Percentiles rank a stretch among this genome's conserved stretches.
phyloP scores from a whole-genome alignment of 2,329 filamentous ascomycete genomes.

The Xylaria sp. region DNA sequence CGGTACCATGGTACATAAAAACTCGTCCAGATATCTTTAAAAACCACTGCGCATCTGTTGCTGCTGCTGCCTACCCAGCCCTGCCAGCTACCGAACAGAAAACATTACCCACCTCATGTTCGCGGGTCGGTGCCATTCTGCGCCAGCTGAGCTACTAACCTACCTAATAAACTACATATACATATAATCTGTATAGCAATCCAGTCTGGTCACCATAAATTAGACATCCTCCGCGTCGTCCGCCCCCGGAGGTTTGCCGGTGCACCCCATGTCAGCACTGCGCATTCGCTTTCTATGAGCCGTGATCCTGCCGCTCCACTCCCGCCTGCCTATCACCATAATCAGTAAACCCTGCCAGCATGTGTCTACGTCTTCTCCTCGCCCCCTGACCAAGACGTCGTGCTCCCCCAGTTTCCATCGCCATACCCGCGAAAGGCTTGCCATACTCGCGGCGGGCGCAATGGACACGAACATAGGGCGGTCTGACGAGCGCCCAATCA shows the following conservation, averaged over 20 bases:
- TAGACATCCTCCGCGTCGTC: too few species aligned
- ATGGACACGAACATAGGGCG: constrained; percentile 14
- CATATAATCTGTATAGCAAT: too few species aligned
- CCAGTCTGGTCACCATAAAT: too few species aligned
- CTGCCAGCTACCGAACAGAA: too few species aligned
- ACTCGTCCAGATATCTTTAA: too few species aligned
- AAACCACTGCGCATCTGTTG: too few species aligned
- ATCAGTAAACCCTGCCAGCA: not conserved
- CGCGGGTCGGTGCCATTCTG: too few species aligned
- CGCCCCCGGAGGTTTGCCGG: not conserved
- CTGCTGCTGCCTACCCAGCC: too few species aligned
- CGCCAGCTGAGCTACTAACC: too few species aligned
- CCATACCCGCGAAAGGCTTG: not conserved
- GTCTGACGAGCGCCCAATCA: constrained; percentile 1
- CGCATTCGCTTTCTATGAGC: not conserved
- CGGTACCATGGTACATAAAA: too few species aligned
- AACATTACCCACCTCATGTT: too few species aligned
- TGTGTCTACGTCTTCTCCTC: not conserved
- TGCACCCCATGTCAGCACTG: not conserved
- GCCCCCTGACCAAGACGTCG: not conserved
- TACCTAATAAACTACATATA: too few species aligned
- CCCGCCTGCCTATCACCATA: not conserved
- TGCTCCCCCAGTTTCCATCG: not conserved
- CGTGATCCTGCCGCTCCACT: not conserved
- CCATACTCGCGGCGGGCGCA: not conserved